Evolutionary conservation across 129 eudicot genomes (phyloP), one percentile per base, ranked within the genome.

Genomic region (Smallanthus sonchifolius): DNA sequence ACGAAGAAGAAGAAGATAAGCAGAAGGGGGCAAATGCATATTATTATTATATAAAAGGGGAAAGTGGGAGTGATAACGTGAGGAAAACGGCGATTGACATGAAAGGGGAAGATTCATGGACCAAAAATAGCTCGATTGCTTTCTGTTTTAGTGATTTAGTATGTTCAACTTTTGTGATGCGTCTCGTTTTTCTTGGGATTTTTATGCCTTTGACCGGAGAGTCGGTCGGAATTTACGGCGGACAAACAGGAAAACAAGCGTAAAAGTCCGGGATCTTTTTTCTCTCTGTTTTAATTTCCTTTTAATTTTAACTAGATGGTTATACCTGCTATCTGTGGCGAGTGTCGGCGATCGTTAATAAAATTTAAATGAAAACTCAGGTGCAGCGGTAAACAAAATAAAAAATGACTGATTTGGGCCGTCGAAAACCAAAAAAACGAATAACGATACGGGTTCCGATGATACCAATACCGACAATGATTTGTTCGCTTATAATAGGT

Each of bases 51-150:
- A 57, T 10, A 60, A 36, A 7, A 36, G 45, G 66, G 66, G 66
- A 30, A 60, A 60, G 66, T 20, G 66, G 16, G 45, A 63, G 68
- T 63, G 47, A n/a, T 63, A 15, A 63, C 68, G 68, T 63, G 47
- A 60, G 3, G 24, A 36, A 62, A 11, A 62, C 67, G 67, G 67
- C 43, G 47, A 37, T 6, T 63, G 68, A 63, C 24, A 36, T 63
- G 44, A 14, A 63, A 63, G 37, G 45, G 39, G 30, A 35, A 14
- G 2, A 61, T 34, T 61, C 20, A 10, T 30, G 40, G 66, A 14
- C 19, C 38, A 62, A 62, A 62, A 35, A 36, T 62, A 15, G 67
- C 3, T 13, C 4, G 44, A 13, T 34, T n/a, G 9, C 19, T 62
- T 34, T 34, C 17, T 30, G 65, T 11, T 59, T 24, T 59, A 38